phyloP scores from a whole-genome alignment of 2,329 filamentous ascomycete species.

The Cercospora sesami region DNA sequence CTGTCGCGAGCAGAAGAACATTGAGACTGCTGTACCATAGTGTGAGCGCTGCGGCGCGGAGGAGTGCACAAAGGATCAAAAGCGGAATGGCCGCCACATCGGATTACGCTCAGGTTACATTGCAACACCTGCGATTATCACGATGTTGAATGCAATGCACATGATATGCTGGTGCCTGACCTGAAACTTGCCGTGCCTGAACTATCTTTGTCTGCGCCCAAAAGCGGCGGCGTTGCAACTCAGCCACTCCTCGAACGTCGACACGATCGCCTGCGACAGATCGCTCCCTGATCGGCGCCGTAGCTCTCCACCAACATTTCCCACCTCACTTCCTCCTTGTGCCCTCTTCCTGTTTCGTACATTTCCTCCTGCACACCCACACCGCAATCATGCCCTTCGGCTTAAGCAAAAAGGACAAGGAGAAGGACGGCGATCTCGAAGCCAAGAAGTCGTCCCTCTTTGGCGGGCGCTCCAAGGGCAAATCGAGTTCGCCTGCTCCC shows the following conservation, averaged over 20 bases:
- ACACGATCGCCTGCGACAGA: conserved; percentile 5
- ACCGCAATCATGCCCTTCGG: conserved; percentile 41
- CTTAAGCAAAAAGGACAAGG: conserved; percentile 55
- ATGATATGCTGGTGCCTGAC: conserved; percentile 9
- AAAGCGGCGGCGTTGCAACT: conserved; percentile 1
- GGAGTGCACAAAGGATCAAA: conserved; percentile 9
- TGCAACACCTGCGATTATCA: neutral
- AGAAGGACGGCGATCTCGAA: conserved; percentile 54
- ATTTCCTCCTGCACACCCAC: neutral
- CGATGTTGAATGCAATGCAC: neutral
- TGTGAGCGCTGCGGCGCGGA: neutral
- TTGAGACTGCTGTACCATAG: conserved; percentile 9
- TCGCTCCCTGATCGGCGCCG: conserved; percentile 13
- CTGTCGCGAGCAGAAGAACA: neutral
- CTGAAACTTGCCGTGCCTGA: conserved; percentile 4
- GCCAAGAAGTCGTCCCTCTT: conserved; percentile 60
- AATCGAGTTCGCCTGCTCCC: conserved; percentile 52
- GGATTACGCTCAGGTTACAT: neutral
- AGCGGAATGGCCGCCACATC: neutral
- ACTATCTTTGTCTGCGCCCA: conserved; percentile 9
- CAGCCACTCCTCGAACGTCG: conserved; percentile 12
- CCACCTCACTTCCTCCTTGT: conserved; percentile 7
- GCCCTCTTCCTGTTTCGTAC: neutral
- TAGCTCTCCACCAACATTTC: conserved; percentile 7
- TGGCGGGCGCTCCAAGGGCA: conserved; percentile 55